These are phyloP conservation scores for Zanthoxylum bungeanum DNA, from an alignment of 345 rosid genomes.

Conservation along the genomic window DNA sequence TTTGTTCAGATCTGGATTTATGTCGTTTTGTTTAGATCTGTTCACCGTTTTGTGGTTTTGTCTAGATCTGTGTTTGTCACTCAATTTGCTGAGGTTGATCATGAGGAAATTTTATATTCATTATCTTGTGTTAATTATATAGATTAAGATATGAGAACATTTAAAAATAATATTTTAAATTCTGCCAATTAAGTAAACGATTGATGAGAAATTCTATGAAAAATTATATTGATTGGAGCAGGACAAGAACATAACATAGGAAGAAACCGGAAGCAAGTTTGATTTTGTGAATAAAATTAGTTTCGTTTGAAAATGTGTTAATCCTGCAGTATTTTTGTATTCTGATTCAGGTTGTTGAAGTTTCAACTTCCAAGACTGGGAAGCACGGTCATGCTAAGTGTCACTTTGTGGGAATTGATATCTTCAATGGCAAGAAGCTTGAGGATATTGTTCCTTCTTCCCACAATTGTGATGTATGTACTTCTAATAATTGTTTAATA, in stretches of 20 bases:
- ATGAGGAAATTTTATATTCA: too few relatives aligned
- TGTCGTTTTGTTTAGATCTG: not conserved
- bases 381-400: slow-evolving; percentile 92
- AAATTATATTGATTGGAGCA: not conserved
- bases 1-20: not conserved
- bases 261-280: too few relatives aligned
- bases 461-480: slow-evolving; percentile 73
- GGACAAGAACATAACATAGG: too few relatives aligned
- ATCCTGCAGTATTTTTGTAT: too few relatives aligned
- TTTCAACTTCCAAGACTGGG: slow-evolving; percentile 81
- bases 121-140: too few relatives aligned
- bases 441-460: slow-evolving; percentile 89
- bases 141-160: not conserved
- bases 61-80: not conserved
- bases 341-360: slow-evolving; percentile 67
- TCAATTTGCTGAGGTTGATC: too few relatives aligned
- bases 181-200: not conserved
- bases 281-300: too few relatives aligned
- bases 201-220: not conserved
- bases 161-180: too few relatives aligned
- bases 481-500: not conserved
- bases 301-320: too few relatives aligned
- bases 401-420: slow-evolving; percentile 82
- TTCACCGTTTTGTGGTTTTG: not conserved
- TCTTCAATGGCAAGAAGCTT: slow-evolving; percentile 75